A percentile compares a stretch with the other conserved stretches of the same genome.
phyloP scores from a whole-genome alignment of 2,329 filamentous ascomycete species.

The Dactylellina sp. region DNA sequence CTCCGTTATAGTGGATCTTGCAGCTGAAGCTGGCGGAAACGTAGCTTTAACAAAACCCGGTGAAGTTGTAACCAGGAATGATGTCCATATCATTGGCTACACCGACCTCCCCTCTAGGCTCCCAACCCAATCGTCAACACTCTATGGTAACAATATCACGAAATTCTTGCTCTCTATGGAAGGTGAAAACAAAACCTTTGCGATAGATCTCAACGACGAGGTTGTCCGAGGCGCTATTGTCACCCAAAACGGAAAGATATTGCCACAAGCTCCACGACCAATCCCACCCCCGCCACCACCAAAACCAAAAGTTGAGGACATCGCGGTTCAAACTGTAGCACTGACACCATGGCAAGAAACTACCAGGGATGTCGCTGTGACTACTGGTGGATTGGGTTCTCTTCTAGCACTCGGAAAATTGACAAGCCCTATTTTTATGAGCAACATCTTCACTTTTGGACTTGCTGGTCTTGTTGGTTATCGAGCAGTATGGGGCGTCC shows the following conservation, averaged over 20 bases:
- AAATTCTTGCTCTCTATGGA: constrained; percentile 87
- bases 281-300: constrained; percentile 68
- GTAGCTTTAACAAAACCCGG: constrained; percentile 84
- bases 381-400: constrained; percentile 82
- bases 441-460: constrained; percentile 85
- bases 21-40: constrained; percentile 88
- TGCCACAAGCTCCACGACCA: constrained; percentile 67
- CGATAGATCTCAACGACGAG: constrained; percentile 83
- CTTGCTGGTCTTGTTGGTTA: constrained; percentile 88
- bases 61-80: constrained; percentile 76
- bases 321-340: constrained; percentile 70
- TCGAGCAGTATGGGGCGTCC: constrained; percentile 86
- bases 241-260: constrained; percentile 78
- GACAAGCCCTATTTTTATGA: constrained; percentile 86
- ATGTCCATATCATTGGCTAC: constrained; percentile 87
- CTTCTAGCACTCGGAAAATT: constrained; percentile 81
- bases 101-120: constrained; percentile 88
- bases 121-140: constrained; percentile 86
- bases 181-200: constrained; percentile 81
- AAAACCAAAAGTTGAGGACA: constrained; percentile 61
- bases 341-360: constrained; percentile 86
- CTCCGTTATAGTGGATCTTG: constrained; percentile 87
- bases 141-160: constrained; percentile 94
- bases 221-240: constrained; percentile 88
- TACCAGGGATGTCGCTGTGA: constrained; percentile 77